Base-by-base conservation (phyloP, 768 basidiomycete species). In the Cystoderma amianthinum region DNA sequence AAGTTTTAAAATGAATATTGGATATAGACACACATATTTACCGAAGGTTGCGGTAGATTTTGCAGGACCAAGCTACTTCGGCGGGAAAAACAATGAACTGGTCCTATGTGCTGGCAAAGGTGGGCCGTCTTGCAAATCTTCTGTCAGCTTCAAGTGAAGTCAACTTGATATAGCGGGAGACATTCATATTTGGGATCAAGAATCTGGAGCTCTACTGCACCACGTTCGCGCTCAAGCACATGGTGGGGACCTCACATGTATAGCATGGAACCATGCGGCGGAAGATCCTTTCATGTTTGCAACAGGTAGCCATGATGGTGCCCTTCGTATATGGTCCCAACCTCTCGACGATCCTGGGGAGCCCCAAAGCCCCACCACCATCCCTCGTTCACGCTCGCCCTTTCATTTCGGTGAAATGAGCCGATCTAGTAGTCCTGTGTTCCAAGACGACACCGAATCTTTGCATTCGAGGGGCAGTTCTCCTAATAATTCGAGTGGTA, bases 121-220 rank as follows among this genome's bases (percentile, higher is more conserved):
- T 78, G 37, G 28, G 60, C 13, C 17, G 28, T 23, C 5, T 18
- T 17, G 30, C 16, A 7, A 42, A 20, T 40, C n/a, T 23, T 28
- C 18, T 32, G 9, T 11, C 25, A 11, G 7, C 25, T 12, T 9
- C 25, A 12, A 28, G 15, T 3, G 6, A 21, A 32, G 32, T 20
- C 30, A 3, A 42, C 30, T 24, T 38, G 21, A 33, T 34, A 17
- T 45, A 88, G 87, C 75, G 45, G 88, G 88, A 3, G 84, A 88
- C 51, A 80, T 91, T 11, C 82, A 86, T 53, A 85, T 90, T 10
- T 91, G 88, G 88, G 88, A 91, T 52, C 76, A 80, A 44, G 85
- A 89, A 60, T 83, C 82, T 9, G 88, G 76, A 4, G 70, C 77
- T 5, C 63, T 87, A 1, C 65, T 91, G 2, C 85, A 87, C 46